Percentiles rank a stretch among this genome's conserved stretches.
Conservation (phyloP, 257 asterid species). For the Nicotiana otophora region DNA sequence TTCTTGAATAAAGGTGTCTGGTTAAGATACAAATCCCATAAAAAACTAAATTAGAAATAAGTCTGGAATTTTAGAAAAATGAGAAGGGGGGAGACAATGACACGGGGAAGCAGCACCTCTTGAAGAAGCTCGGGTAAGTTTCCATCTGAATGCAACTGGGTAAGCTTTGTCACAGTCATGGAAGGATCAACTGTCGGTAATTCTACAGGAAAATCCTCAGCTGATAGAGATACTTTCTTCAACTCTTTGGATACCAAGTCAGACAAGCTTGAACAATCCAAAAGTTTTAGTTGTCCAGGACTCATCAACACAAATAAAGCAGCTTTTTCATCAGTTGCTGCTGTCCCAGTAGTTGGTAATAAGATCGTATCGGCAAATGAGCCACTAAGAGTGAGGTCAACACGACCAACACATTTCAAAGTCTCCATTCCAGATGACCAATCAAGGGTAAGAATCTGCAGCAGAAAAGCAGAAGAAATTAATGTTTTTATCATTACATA, state of each 20-base stretch:
- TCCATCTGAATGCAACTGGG: slow-evolving; percentile 36
- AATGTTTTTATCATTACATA: neutral
- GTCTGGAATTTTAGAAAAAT: slow-evolving; percentile 8
- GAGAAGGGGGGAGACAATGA: neutral
- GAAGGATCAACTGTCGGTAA: slow-evolving; percentile 65
- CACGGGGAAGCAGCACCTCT: slow-evolving; percentile 37
- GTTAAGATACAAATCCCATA: slow-evolving; percentile 13
- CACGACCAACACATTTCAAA: slow-evolving; percentile 58
- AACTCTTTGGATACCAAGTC: slow-evolving; percentile 33
- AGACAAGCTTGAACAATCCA: slow-evolving; percentile 40
- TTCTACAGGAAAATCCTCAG: slow-evolving; percentile 51
- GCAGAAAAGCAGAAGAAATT: slow-evolving; percentile 13
- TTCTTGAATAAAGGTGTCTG: slow-evolving; percentile 42
- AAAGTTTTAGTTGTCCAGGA: slow-evolving; percentile 62
- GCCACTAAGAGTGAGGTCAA: slow-evolving; percentile 66
- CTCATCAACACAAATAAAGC: slow-evolving; percentile 59
- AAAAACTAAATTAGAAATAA: neutral
- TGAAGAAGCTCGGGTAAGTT: slow-evolving; percentile 28
- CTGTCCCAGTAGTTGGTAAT: slow-evolving; percentile 47
- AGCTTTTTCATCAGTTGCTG: slow-evolving; percentile 35
- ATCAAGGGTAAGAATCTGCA: slow-evolving; percentile 69
- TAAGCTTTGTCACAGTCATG: slow-evolving; percentile 59
- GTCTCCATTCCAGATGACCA: slow-evolving; percentile 79
- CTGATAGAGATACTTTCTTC: slow-evolving; percentile 34
- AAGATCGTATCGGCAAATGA: slow-evolving; percentile 77